Percentiles rank a stretch among this genome's conserved stretches.
Evolutionary conservation across 441 rosid genomes (phyloP).

Genomic region (Kokia cookei): DNA sequence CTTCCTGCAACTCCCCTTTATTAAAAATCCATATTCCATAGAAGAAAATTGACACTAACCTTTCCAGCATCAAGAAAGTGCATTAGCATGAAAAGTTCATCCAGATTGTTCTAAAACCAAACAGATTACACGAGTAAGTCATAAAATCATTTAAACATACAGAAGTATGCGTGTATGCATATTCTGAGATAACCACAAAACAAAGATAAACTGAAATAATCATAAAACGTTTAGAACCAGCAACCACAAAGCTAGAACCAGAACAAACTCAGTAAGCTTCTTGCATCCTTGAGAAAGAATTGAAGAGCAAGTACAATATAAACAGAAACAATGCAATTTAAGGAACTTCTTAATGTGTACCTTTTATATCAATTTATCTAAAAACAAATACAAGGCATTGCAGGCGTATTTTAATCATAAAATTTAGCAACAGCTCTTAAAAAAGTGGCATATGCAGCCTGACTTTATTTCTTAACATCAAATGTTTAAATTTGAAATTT

Average conservation of each 20-base stretch:
- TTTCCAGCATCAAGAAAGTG: constrained; percentile 99
- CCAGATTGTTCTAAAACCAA: constrained; percentile 88
- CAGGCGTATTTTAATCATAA: not conserved
- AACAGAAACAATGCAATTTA: not conserved
- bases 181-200: not conserved
- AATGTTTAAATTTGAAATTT: not conserved
- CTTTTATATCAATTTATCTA: not conserved
- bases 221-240: not conserved
- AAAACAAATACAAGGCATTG: not conserved
- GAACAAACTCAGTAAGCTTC: not conserved
- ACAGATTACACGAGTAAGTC: constrained; percentile 24
- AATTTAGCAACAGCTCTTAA: not conserved
- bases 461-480: not conserved
- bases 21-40: constrained; percentile 9
- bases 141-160: not conserved
- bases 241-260: not conserved
- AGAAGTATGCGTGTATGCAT: not conserved
- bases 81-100: constrained; percentile 99
- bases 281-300: not conserved
- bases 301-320: not conserved
- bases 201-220: not conserved
- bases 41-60: constrained; percentile 41
- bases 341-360: not conserved
- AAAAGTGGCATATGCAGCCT: not conserved
- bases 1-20: constrained; percentile 4